Percentiles rank a stretch among this genome's conserved stretches.
Conservation (phyloP, 495 filamentous ascomycete species). For the Aspergillus kassunensis region DNA sequence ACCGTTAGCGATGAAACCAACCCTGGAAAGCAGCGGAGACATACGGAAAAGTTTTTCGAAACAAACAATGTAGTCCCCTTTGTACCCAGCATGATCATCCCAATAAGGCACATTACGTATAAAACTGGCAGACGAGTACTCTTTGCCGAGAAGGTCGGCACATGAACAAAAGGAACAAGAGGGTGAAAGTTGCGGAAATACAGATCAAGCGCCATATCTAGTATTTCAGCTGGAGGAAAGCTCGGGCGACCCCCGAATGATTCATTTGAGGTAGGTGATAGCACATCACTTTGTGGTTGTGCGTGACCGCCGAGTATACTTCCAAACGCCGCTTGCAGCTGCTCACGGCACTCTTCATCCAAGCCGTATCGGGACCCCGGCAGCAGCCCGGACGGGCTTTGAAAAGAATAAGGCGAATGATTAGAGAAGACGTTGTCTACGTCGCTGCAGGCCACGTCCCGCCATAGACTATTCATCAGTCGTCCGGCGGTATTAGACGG, state of each 20-base stretch:
- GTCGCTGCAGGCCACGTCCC: slow-evolving; percentile 37
- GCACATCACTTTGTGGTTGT: slow-evolving; percentile 23
- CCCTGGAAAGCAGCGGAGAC: slow-evolving; percentile 1
- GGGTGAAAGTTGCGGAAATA: slow-evolving; percentile 50
- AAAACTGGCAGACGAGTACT: slow-evolving; percentile 38
- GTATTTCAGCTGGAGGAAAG: slow-evolving; percentile 49
- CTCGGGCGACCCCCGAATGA: slow-evolving; percentile 23
- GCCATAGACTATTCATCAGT: slow-evolving; percentile 48
- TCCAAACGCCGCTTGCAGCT: slow-evolving; percentile 38
- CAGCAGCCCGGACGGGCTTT: slow-evolving; percentile 19
- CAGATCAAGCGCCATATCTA: slow-evolving; percentile 54
- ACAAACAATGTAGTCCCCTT: slow-evolving; percentile 48
- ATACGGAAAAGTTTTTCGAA: slow-evolving; percentile 40
- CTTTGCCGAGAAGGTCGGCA: slow-evolving; percentile 48
- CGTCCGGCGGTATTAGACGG: slow-evolving; percentile 39
- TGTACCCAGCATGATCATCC: slow-evolving; percentile 48
- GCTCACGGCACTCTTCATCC: slow-evolving; percentile 46
- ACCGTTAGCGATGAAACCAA: slow-evolving; percentile 11
- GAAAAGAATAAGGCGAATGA: slow-evolving; percentile 19
- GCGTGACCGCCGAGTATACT: slow-evolving; percentile 19
- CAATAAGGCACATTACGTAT: slow-evolving; percentile 50
- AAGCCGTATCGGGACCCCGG: slow-evolving; percentile 45
- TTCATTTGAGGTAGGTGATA: slow-evolving; percentile 25
- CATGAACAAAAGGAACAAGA: slow-evolving; percentile 49
- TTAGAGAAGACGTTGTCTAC: slow-evolving; percentile 45